Conservation (phyloP, 2,329 filamentous ascomycete genomes). For the Monosporascus sp. region DNA sequence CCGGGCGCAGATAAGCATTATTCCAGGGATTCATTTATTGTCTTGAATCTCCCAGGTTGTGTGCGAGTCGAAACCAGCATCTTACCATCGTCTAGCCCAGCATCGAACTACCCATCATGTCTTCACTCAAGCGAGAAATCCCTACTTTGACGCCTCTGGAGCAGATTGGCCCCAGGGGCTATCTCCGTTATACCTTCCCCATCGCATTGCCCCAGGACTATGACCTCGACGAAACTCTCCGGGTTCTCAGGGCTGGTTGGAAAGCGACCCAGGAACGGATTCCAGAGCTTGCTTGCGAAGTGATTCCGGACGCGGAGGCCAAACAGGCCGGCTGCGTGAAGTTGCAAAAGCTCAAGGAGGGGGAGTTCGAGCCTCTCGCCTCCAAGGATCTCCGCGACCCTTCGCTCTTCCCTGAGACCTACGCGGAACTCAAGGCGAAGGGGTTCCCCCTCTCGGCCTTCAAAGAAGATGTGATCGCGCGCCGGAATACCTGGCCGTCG, state of each 20-base stretch:
- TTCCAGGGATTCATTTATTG: too few species aligned
- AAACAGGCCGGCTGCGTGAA: constrained; percentile 28
- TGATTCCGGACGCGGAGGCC: constrained; percentile 22
- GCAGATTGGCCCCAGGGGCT: constrained; percentile 29
- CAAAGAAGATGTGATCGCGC: constrained; percentile 16
- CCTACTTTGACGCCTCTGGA: constrained; percentile 23
- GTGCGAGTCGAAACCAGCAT: too few species aligned
- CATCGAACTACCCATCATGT: too few species aligned
- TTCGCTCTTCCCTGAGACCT: constrained; percentile 17
- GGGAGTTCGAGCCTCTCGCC: constrained; percentile 18
- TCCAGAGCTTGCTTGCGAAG: constrained; percentile 26
- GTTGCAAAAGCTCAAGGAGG: constrained; percentile 17
- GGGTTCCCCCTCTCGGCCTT: constrained; percentile 20
- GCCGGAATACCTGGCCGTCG: constrained; percentile 19
- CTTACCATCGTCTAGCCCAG: too few species aligned
- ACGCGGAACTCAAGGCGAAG: constrained; percentile 20
- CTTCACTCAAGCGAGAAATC: constrained; percentile 4
- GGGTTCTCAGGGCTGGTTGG: constrained; percentile 23
- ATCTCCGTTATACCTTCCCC: constrained; percentile 28
- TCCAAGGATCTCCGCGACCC: constrained; percentile 21
- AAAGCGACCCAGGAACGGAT: constrained; percentile 23
- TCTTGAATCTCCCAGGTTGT: too few species aligned
- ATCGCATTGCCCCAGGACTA: constrained; percentile 27
- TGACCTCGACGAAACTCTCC: constrained; percentile 19
- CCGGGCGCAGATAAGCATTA: too few species aligned